Evolutionary conservation across 179 eudicot species (phyloP).

Genomic region (Amaranthus tricolor): DNA sequence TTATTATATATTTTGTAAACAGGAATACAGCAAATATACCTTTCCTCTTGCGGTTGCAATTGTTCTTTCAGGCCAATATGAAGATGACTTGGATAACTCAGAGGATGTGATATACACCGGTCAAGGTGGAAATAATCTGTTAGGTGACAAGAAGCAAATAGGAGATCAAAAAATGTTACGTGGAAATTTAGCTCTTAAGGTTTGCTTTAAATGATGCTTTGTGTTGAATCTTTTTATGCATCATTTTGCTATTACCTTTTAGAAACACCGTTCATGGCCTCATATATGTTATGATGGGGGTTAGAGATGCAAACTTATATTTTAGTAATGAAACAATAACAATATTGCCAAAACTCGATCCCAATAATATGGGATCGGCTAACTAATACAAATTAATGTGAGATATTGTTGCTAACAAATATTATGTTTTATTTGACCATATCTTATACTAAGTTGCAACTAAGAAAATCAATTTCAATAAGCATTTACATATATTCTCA

Average conservation of each 20-base stretch:
- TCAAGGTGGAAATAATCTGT: conserved; percentile 81
- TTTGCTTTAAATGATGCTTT: conserved; percentile 12
- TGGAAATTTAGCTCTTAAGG: conserved; percentile 88
- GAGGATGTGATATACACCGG: conserved; percentile 85
- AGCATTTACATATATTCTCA: no score
- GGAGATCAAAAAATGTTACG: conserved; percentile 63
- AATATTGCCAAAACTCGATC: no score
- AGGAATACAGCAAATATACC: conserved; percentile 41
- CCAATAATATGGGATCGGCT: no score
- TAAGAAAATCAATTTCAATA: no score
- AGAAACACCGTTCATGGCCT: not conserved
- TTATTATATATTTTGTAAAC: conserved; percentile 16
- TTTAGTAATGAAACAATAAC: not conserved
- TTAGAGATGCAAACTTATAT: not conserved
- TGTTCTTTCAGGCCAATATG: conserved; percentile 88
- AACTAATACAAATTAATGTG: not conserved
- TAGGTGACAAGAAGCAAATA: conserved; percentile 70
- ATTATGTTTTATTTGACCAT: not conserved
- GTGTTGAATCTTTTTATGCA: not conserved
- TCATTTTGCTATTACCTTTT: not conserved
- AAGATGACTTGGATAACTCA: conserved; percentile 79
- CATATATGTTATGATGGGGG: not conserved
- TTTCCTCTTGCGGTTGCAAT: conserved; percentile 76
- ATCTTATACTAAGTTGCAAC: not conserved
- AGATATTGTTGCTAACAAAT: not conserved